Percentiles rank a stretch among this genome's conserved stretches.
Evolutionary conservation across 2,329 filamentous ascomycete species (phyloP).

Genomic region (Ophiocordyceps camponoti-floridani): DNA sequence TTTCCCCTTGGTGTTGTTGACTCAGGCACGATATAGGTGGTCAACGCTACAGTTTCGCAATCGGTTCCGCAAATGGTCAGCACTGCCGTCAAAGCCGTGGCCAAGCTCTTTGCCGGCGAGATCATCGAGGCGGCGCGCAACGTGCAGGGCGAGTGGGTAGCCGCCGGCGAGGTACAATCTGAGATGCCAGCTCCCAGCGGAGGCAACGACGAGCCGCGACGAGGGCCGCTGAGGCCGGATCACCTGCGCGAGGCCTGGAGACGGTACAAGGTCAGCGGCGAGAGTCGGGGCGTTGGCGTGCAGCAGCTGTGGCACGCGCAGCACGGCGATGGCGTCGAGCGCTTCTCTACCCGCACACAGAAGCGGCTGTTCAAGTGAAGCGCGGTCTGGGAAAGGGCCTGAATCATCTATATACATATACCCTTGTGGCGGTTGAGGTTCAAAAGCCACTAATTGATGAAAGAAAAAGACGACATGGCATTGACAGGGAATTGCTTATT

Average conservation of each 20-base stretch:
- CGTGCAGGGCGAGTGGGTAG: constrained; percentile 55
- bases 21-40: constrained; percentile 23
- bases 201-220: constrained; percentile 15
- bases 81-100: constrained; percentile 56
- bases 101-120: constrained; percentile 62
- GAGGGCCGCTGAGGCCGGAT: constrained; percentile 50
- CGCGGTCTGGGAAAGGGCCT: too few species aligned
- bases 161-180: constrained; percentile 37
- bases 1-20: neutral
- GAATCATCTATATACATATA: neutral
- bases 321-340: constrained; percentile 38
- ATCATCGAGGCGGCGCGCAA: constrained; percentile 54
- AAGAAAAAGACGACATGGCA: neutral
- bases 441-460: neutral
- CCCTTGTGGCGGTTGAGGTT: neutral
- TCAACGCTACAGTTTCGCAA: constrained; percentile 67
- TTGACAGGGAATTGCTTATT: neutral
- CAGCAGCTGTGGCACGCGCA: constrained; percentile 44
- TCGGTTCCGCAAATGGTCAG: constrained; percentile 58
- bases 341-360: constrained; percentile 36
- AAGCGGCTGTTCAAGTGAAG: constrained; percentile 33
- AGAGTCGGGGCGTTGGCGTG: constrained; percentile 44
- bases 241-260: constrained; percentile 58
- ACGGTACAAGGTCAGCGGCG: constrained; percentile 44
- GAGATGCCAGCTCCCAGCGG: constrained; percentile 26